phyloP scores from a whole-genome alignment of 345 rosid species.

The Salix viminalis region DNA sequence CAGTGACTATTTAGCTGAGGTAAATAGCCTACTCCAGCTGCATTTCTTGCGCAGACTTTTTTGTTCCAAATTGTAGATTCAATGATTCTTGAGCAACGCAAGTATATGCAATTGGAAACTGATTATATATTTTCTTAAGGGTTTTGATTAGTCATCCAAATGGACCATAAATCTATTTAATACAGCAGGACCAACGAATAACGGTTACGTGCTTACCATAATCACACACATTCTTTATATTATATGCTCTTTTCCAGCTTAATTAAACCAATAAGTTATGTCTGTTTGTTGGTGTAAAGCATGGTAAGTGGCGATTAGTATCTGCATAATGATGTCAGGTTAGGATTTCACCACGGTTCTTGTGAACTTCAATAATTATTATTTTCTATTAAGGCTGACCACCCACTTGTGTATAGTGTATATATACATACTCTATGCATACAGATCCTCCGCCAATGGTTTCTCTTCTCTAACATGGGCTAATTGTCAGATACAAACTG shows the following conservation, averaged over 20 bases:
- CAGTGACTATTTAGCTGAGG: background rate
- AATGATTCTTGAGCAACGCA: background rate
- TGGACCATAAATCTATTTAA: background rate
- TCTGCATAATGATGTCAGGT: background rate
- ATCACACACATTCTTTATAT: background rate
- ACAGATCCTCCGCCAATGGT: background rate
- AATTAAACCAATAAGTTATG: background rate
- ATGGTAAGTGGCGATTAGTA: constrained; percentile 18
- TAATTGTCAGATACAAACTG: background rate
- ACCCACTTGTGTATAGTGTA: background rate
- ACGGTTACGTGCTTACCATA: background rate
- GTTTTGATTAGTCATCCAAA: background rate
- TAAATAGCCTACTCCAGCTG: background rate
- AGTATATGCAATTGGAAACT: background rate
- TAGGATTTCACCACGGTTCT: background rate
- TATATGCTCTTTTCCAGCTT: background rate
- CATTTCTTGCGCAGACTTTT: background rate
- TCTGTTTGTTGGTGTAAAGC: background rate
- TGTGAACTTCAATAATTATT: background rate
- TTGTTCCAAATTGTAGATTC: background rate
- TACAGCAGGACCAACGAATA: background rate
- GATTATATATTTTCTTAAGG: background rate
- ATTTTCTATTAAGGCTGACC: background rate
- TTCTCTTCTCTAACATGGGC: background rate
- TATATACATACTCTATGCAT: background rate